Evolutionary conservation across 805 yeast species (phyloP), one percentile per base, ranked within the genome.

Genomic region (Metschnikowia drakensbergensis): DNA sequence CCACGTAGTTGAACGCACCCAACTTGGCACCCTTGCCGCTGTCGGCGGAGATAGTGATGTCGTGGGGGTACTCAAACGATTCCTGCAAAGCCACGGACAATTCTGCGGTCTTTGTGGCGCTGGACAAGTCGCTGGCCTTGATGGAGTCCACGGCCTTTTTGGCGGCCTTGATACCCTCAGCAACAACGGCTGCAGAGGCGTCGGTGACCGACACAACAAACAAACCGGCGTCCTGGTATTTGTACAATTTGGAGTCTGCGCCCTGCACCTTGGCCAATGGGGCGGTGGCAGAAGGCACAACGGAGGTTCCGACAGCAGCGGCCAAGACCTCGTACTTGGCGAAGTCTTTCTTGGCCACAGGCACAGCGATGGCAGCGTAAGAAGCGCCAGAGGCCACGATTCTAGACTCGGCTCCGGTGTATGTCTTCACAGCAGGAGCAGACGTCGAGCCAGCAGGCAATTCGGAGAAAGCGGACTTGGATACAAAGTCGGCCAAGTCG

Each of bases 301-400:
- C 68, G 42, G 71, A 65, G 49, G 81, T 69, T 54, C 83, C 81
- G 54, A 88, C 72, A 59, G 82, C 84, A 56, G 85, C 79, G 50
- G 92, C 75, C 66, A 92, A 79, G 28, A 84, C 82, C 64, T 85
- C 82, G 69, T 76, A 84, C 58, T 82, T 69, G 58, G 84, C 84
- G 55, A 84, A 81, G 48, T 83, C 83, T 45, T 78, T 74, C 51
- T 79, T 67, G 58, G 80, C 69, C 52, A 86, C 79, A 58, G 98
- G 96, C 57, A 88, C 76, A 65, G 94, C 96, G 61, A 94, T 75
- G 48, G 83, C 83, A 47, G 91, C 92, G 56, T 82, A 80, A 52
- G 90, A 83, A 51, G 75, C 75, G 56, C 87, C 88, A 49, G 79
- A 52, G 44, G 75, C 68, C 74, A 88, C 81, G 54, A 80, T 66